Evolutionary conservation across 2,329 filamentous ascomycete species (phyloP), one percentile per base, ranked within the genome.

Genomic region (Exophiala alcalophila): DNA sequence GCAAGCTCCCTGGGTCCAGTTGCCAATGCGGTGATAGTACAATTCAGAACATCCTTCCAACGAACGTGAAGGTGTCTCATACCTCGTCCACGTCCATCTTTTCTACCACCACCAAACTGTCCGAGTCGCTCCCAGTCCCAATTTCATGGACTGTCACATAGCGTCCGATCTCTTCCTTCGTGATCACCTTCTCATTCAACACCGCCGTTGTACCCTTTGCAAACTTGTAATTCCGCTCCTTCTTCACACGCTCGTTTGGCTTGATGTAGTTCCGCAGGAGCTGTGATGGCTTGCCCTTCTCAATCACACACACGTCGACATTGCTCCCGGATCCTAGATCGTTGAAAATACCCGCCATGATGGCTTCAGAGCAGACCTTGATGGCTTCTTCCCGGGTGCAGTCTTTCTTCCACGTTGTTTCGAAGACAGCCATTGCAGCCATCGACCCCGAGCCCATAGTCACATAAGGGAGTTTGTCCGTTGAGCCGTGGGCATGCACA

Each of bases 391-490:
- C 85, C 57, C 80, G 76, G 52, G 78, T 84, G 64, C 96, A 67
- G 49, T 81, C 71, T 5, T 80, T 72, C 77, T 90, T 87, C 94
- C 94, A 98, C 69, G 84, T 83, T 35, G 90, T 94, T 76, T 98
- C 92, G 63, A 98, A 98, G 37, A 98, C 86, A 21, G 86, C 87
- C 92, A 98, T 98, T 63, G 92, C 92, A 19, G 92, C 92, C 56
- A 98, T 74, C 33, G 88, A 95, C 53, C 92, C 92, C 16, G 86
- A 94, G 40, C 92, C 92, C 92, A 98, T 98, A 54, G 94, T 98
- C 56, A 98, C 94, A 67, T 98, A 98, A 36, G 92, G 92, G 34
- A 98, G 83, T 76, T 97, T 98, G 73, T 98, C 92, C 50, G 92
- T 98, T 61, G 85, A 92, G 55, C 94, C 92, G 75, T 98, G 94